phyloP scores from a whole-genome alignment of 2,329 filamentous ascomycete species.

The Xylariomycetidae sp. region DNA sequence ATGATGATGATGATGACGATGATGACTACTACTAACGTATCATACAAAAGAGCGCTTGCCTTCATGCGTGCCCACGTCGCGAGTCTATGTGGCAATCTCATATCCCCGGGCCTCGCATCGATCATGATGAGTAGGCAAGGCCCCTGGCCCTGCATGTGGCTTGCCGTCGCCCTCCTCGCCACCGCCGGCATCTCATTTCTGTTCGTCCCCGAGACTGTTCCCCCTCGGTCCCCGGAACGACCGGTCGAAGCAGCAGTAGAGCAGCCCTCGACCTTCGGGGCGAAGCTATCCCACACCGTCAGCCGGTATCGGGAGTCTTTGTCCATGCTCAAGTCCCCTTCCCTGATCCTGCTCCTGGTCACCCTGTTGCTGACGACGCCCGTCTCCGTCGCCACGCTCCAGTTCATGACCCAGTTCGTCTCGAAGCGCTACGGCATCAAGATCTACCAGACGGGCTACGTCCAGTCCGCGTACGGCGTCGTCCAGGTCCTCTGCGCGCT shows the following conservation, averaged over 20 bases:
- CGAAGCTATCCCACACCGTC: constrained; percentile 11
- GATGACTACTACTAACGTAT: neutral
- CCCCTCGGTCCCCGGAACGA: neutral
- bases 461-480: constrained; percentile 24
- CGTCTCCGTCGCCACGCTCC: constrained; percentile 12
- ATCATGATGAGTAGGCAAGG: constrained; percentile 23
- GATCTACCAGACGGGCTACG: constrained; percentile 26
- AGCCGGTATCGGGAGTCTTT: constrained; percentile 19
- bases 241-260: constrained; percentile 1
- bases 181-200: constrained; percentile 14
- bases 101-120: constrained; percentile 21
- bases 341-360: constrained; percentile 20
- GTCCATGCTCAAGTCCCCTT: constrained; percentile 20
- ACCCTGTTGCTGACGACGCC: constrained; percentile 14
- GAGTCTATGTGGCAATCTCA: constrained; percentile 39
- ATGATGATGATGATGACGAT: too few species aligned
- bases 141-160: constrained; percentile 21
- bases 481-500: constrained; percentile 22
- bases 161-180: constrained; percentile 12
- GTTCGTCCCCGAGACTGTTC: constrained; percentile 25
- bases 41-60: constrained; percentile 26
- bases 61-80: constrained; percentile 50
- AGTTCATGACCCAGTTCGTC: constrained; percentile 26
- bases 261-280: constrained; percentile 3
- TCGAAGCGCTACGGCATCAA: constrained; percentile 26